Conservation (phyloP, 78 protist species). For the Speleostelium caveatum region DNA sequence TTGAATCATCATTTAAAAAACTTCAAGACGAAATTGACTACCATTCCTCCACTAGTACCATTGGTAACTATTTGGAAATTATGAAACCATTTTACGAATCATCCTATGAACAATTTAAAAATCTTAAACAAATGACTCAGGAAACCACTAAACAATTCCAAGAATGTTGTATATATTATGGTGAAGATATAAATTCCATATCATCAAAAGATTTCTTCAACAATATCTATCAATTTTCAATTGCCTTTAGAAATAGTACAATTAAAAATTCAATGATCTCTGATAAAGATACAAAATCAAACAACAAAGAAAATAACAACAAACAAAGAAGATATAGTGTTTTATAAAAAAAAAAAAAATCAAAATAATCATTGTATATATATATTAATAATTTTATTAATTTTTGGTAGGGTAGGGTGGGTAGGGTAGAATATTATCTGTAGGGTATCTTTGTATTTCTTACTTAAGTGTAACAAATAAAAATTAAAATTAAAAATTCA, state of each 20-base stretch:
- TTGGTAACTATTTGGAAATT: not conserved
- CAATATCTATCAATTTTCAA: slow-evolving; percentile 47
- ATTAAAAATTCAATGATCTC: too few relatives aligned
- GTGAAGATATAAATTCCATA: slow-evolving; percentile 41
- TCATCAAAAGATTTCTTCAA: slow-evolving; percentile 67
- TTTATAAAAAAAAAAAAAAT: too few relatives aligned
- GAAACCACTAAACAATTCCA: slow-evolving; percentile 26
- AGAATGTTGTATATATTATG: slow-evolving; percentile 48
- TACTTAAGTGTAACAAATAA: too few relatives aligned
- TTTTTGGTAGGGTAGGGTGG: too few relatives aligned
- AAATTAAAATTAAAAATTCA: too few relatives aligned
- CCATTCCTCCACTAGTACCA: not conserved
- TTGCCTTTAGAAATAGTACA: slow-evolving; percentile 26
- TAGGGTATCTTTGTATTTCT: too few relatives aligned
- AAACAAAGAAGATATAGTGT: too few relatives aligned
- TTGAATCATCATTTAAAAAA: slow-evolving; percentile 33
- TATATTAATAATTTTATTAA: too few relatives aligned
- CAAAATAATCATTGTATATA: too few relatives aligned
- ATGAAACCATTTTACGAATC: slow-evolving; percentile 41
- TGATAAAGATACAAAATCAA: too few relatives aligned
- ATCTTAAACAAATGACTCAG: not conserved
- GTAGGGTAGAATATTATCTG: too few relatives aligned
- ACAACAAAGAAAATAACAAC: too few relatives aligned
- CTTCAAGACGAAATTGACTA: slow-evolving; percentile 6
- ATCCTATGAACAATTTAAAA: not conserved